Evolutionary conservation across 371 early-diverging fungal genomes (phyloP), one percentile per base, ranked within the genome.

Genomic region (Vairimorpha necatrix): DNA sequence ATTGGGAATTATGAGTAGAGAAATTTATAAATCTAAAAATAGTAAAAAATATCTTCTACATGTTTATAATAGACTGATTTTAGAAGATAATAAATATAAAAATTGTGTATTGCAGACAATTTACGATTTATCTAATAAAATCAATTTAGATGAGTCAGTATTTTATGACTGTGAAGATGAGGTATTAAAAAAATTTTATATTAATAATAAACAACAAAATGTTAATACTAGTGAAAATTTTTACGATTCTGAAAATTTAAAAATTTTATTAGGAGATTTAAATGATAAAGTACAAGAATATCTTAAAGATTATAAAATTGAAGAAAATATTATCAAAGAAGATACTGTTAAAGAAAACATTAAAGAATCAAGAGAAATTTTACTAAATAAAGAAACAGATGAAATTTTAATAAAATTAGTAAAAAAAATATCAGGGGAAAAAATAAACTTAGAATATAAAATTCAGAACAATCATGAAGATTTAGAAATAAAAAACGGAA

Each of bases 21-120:
- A 78, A 28, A 65, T 82, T 16, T 66, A 63, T 38, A 72, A 58
- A 61, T 61, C 61, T 0, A 62, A 66, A 16, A 67, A 74, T 7
- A 32, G 28, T 67, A 48, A 78, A 22, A 76, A 79, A 46, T 71
- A 82, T 75, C 32, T 75, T 16, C 42, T 82, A 9, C 81, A 78
- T 70, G 69, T 85, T 33, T 70, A 80, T 68, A 85, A 85, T 53
- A 73, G 85, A 73, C 67, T 82, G 14, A 83, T 83, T 58, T 60
- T 85, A 32, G 85, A 85, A 33, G 82, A 81, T 56, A 56, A 73
- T 53, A 76, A 82, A 34, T 80, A 83, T 33, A 75, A 74, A 63
- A 74, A 33, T 32, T n/a, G 60, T 18, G 82, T 79, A 13, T 38
- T 78, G 1, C 79, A 79, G 60, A 67, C 69, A 6, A 58, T 82